A percentile compares a stretch with the other conserved stretches of the same genome.
These are phyloP conservation scores for Dictyophora rubrovolvata DNA, from an alignment of 768 basidiomycete species.

Conservation along the genomic window DNA sequence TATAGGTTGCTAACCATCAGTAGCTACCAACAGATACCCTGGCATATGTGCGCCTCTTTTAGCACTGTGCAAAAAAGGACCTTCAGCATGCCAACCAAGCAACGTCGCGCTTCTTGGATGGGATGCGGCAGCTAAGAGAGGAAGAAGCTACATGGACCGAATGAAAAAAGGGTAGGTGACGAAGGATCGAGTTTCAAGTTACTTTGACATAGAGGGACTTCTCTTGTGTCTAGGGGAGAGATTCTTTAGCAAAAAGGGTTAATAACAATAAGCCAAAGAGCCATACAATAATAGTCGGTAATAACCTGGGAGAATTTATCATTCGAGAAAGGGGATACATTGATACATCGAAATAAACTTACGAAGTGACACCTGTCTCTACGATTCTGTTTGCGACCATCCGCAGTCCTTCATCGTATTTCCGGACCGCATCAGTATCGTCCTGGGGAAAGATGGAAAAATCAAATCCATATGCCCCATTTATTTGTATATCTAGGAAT, in stretches of 20 bases:
- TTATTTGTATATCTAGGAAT: constrained; percentile 80
- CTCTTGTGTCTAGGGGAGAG: constrained; percentile 56
- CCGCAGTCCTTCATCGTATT: constrained; percentile 58
- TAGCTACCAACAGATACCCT: constrained; percentile 50
- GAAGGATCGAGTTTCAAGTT: neutral
- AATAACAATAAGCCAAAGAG: constrained; percentile 1
- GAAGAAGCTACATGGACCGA: constrained; percentile 30
- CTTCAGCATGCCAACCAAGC: constrained; percentile 87
- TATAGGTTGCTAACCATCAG: constrained; percentile 24
- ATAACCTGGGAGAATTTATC: constrained; percentile 26
- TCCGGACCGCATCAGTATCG: constrained; percentile 31
- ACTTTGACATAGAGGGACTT: constrained; percentile 57
- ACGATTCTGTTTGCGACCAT: constrained; percentile 65
- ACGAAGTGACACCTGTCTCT: constrained; percentile 86
- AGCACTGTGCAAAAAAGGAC: constrained; percentile 74
- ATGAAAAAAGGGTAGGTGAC: neutral
- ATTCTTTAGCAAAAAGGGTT: neutral
- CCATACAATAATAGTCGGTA: constrained; percentile 65
- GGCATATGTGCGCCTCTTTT: constrained; percentile 80
- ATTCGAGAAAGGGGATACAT: constrained; percentile 13
- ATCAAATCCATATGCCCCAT: constrained; percentile 82
- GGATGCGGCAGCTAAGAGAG: constrained; percentile 58
- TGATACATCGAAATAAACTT: constrained; percentile 25
- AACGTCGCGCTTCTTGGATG: constrained; percentile 56
- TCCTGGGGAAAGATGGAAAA: constrained; percentile 74